These are phyloP conservation scores for Epithemia pelagica DNA, from an alignment of 108 stramenopile genomes.

Conservation along the genomic window DNA sequence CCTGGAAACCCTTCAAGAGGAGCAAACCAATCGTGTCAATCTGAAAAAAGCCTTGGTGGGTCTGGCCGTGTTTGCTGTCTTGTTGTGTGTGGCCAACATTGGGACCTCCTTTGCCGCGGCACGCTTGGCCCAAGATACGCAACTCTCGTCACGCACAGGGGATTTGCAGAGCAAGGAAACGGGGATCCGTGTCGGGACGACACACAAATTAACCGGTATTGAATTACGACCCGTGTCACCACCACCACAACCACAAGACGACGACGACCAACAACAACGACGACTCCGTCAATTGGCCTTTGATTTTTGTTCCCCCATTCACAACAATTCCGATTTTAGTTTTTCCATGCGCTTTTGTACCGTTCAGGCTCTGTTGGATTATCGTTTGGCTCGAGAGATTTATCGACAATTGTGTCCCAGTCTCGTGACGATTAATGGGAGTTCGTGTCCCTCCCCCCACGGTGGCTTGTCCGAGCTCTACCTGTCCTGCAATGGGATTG, in stretches of 20 bases:
- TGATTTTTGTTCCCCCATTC: not conserved
- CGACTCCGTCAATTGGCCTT: not conserved
- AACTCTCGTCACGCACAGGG: not conserved
- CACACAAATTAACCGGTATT: conserved; percentile 4
- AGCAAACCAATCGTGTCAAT: conserved; percentile 23
- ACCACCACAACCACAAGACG: no score
- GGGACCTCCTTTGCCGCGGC: conserved; percentile 49
- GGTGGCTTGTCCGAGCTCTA: not conserved
- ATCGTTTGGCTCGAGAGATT: not conserved
- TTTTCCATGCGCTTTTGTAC: not conserved
- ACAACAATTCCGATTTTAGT: not conserved
- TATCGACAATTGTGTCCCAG: not conserved
- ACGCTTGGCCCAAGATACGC: conserved; percentile 41
- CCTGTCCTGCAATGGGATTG: not conserved
- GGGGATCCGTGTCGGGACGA: conserved; percentile 17
- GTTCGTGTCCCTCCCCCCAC: not conserved
- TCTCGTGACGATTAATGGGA: not conserved
- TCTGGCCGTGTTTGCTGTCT: conserved; percentile 24
- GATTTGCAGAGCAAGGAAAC: conserved; percentile 13
- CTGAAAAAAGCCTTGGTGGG: conserved; percentile 21
- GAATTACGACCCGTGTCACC: not conserved
- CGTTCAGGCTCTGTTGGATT: not conserved
- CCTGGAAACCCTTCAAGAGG: conserved; percentile 15
- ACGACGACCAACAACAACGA: not conserved
- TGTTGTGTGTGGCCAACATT: conserved; percentile 39